phyloP scores from a whole-genome alignment of 495 filamentous ascomycete species.

The Xylaria cubensis region DNA sequence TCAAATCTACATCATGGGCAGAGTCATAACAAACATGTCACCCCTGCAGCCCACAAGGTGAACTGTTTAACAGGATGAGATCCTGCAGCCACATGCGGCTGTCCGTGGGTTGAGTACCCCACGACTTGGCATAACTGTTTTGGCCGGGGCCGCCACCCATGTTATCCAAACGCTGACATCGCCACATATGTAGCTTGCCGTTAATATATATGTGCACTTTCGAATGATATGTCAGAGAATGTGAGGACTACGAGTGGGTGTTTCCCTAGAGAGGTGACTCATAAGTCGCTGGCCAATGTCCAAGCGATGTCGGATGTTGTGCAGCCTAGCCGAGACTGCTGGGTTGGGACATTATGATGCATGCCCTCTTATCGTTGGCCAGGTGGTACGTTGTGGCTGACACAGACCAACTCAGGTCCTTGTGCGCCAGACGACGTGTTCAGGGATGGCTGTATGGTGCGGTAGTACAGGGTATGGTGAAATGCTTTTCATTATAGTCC shows the following conservation, averaged over 20 bases:
- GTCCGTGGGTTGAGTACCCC: background rate
- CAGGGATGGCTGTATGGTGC: background rate
- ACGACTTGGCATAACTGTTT: background rate
- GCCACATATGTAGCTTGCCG: background rate
- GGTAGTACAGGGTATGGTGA: no score
- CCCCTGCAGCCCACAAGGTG: background rate
- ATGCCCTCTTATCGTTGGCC: background rate
- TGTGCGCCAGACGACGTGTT: background rate
- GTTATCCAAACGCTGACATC: constrained; percentile 7
- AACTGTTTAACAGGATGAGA: background rate
- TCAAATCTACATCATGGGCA: background rate
- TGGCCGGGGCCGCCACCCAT: background rate
- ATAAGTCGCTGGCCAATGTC: background rate
- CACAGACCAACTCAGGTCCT: background rate
- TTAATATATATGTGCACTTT: background rate
- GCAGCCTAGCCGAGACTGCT: background rate
- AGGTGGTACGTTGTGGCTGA: background rate
- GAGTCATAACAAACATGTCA: background rate
- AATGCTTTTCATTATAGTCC: background rate
- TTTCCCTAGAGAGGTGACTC: background rate
- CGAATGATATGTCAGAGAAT: constrained; percentile 1
- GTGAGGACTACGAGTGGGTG: background rate
- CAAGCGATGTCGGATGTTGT: constrained; percentile 4
- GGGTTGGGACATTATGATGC: background rate
- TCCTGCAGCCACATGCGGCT: constrained; percentile 7